A percentile compares a stretch with the other conserved stretches of the same genome.
Conservation (phyloP, 495 filamentous ascomycete species). For the Neurospora cerealis region DNA sequence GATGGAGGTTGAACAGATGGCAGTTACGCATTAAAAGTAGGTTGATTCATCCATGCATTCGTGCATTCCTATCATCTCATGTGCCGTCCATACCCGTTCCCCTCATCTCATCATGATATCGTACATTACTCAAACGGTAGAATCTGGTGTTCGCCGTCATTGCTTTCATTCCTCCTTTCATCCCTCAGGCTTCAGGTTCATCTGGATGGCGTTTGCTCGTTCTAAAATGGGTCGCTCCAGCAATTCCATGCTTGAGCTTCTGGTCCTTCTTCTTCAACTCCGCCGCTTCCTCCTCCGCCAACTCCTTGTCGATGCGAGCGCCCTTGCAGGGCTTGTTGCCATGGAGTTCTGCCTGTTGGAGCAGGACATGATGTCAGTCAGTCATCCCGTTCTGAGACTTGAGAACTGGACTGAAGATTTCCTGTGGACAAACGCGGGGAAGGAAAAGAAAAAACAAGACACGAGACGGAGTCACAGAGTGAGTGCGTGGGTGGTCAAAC, state of each 20-base stretch:
- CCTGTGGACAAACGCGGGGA: neutral
- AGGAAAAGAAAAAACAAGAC: neutral
- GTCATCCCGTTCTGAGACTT: neutral
- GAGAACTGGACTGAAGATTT: neutral
- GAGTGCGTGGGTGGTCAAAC: neutral
- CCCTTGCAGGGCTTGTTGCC: constrained; percentile 15
- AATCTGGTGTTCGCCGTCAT: neutral
- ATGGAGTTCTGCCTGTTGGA: constrained; percentile 10
- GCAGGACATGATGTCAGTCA: neutral
- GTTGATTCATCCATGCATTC: neutral
- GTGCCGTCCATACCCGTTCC: neutral
- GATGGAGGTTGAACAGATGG: neutral
- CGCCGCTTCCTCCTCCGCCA: constrained; percentile 14
- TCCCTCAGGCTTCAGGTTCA: neutral
- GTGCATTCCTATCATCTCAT: neutral
- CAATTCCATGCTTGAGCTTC: neutral
- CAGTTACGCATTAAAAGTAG: neutral
- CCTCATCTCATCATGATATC: neutral
- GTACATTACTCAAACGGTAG: neutral
- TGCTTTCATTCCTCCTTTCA: neutral
- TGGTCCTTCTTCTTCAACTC: constrained; percentile 11
- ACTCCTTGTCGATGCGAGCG: constrained; percentile 19
- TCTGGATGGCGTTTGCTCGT: neutral
- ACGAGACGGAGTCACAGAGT: neutral
- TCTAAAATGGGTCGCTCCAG: neutral